Evolutionary conservation across 192 early-diverging fungal species (phyloP), one percentile per base, ranked within the genome.

Genomic region (Endogone sp.): DNA sequence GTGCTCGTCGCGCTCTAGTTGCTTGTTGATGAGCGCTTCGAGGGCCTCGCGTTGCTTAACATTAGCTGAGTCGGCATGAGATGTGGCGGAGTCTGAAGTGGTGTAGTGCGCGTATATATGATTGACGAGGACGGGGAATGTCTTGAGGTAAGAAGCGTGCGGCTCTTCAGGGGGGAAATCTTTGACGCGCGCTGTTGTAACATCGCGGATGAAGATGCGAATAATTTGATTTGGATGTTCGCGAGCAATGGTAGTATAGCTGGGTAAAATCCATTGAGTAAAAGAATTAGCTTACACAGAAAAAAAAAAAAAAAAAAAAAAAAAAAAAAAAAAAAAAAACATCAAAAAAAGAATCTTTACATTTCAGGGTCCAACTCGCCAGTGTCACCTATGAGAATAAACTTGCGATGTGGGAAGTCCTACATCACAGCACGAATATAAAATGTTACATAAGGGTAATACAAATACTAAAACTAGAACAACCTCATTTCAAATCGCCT

Each of bases 321-420:
- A 30, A n/a, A n/a, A 23, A 62, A 27, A 29, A 8, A 55, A 54
- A n/a, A 27, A 75, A 73, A 11, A 29, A 26, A 31, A 23, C 20
- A 11, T 26, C 22, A n/a, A n/a, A 23, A 62, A 27, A 29, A 8
- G 30, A 54, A n/a, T n/a, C 73, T 73, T 73, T 82, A 96, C 64
- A 91, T 89, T 75, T 98, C 94, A 60, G 93, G 82, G 66, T 98
- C 96, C 31, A 89, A 80, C 76, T 98, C 94, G 55, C 94, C 96
- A 62, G 89, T 88, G 72, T 98, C 96, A 24, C 96, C 96, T 3
- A 98, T 86, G 11, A 98, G 79, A 65, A 98, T 90, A 71, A 91
- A 98, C 70, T 89, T 90, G 58, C 94, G 85, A 4, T 87, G 64
- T 4, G 93, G 93, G 60, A 95, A 96, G 70, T 89, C 87, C 63